Conservation (phyloP, 2,329 filamentous ascomycete genomes). For the Diaporthe humulicola region DNA sequence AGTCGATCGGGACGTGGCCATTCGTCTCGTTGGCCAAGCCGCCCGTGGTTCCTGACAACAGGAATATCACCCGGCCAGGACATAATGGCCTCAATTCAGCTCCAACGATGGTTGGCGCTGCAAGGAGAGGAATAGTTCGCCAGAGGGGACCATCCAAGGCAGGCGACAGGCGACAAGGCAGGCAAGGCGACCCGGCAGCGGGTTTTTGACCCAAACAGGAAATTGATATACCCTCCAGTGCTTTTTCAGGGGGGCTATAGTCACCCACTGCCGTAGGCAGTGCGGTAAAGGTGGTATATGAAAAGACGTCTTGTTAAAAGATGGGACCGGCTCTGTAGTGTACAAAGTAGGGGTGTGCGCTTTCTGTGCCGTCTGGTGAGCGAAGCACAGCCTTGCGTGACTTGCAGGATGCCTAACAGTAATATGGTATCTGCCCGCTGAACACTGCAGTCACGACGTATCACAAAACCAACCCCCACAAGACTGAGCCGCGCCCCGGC, state of each 20-base stretch:
- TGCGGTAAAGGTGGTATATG: not conserved
- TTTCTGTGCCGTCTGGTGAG: slow-evolving; percentile 20
- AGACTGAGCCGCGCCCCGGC: slow-evolving; percentile 6
- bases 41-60: slow-evolving; percentile 28
- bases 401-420: not conserved
- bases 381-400: slow-evolving; percentile 2
- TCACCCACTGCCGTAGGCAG: not conserved
- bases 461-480: not conserved
- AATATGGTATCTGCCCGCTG: not conserved
- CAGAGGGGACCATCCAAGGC: slow-evolving; percentile 1
- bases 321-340: not conserved
- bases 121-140: slow-evolving; percentile 10
- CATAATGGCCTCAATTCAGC: not conserved
- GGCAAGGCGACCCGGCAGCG: slow-evolving; percentile 13
- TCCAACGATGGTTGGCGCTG: slow-evolving; percentile 1
- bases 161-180: not conserved
- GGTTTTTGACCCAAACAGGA: slow-evolving; percentile 12
- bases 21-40: slow-evolving; percentile 24
- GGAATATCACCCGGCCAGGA: not conserved
- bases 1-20: not conserved
- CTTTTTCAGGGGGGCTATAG: not conserved
- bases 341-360: not conserved
- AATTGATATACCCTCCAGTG: not conserved
- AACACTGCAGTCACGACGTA: slow-evolving; percentile 1
- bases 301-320: not conserved